A percentile compares a stretch with the other conserved stretches of the same genome.
phyloP scores from a whole-genome alignment of 1,284 basidiomycete genomes.

The Trichosporon asahii region DNA sequence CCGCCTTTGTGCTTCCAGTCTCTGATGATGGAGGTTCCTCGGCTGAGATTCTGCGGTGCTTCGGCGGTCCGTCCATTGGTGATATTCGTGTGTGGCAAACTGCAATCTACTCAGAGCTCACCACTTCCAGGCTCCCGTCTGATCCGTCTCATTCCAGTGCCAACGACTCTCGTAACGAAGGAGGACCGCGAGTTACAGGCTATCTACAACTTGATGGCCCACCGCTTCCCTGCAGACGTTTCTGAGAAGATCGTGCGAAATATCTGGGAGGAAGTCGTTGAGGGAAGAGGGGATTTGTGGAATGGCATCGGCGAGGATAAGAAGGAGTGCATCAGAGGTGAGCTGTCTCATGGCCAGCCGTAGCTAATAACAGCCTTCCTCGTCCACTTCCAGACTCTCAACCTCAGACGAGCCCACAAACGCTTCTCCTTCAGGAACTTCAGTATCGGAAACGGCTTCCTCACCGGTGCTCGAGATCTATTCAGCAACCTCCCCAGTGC shows the following conservation, averaged over 20 bases:
- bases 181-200: slow-evolving; percentile 54
- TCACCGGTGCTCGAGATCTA: slow-evolving; percentile 78
- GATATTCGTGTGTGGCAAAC: slow-evolving; percentile 51
- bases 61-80: slow-evolving; percentile 54
- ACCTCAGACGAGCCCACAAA: slow-evolving; percentile 82
- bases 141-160: slow-evolving; percentile 55
- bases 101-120: background rate
- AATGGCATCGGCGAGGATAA: slow-evolving; percentile 82
- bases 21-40: slow-evolving; percentile 57
- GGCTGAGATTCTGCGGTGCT: slow-evolving; percentile 53
- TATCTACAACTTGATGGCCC: slow-evolving; percentile 71
- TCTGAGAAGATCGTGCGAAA: slow-evolving; percentile 75
- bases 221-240: slow-evolving; percentile 68
- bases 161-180: slow-evolving; percentile 23
- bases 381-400: slow-evolving; percentile 83
- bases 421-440: slow-evolving; percentile 73
- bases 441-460: slow-evolving; percentile 82
- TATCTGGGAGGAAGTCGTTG: slow-evolving; percentile 87
- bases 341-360: slow-evolving; percentile 14
- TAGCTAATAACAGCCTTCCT: slow-evolving; percentile 64
- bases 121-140: slow-evolving; percentile 52
- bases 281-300: slow-evolving; percentile 83
- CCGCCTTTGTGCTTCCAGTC: slow-evolving; percentile 53
- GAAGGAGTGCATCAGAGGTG: slow-evolving; percentile 63
- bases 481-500: slow-evolving; percentile 88